phyloP scores from a whole-genome alignment of 1,284 basidiomycete species.

The Meira miltonrushii region DNA sequence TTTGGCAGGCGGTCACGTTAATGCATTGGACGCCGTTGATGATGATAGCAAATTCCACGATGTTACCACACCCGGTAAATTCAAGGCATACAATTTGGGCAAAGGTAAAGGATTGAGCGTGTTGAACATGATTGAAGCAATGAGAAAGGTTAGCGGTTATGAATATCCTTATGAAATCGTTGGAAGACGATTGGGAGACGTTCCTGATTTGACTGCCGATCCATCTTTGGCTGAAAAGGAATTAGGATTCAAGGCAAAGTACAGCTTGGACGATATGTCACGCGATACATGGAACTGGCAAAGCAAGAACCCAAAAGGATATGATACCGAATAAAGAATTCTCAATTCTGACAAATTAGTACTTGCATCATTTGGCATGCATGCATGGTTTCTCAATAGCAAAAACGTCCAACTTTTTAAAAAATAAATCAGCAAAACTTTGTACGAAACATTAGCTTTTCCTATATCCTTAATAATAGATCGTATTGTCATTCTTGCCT shows the following conservation, averaged over 20 bases:
- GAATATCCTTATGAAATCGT: conserved; percentile 72
- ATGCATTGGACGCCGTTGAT: conserved; percentile 80
- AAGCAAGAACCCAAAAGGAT: conserved; percentile 54
- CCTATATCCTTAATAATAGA: no score
- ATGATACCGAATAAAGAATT: conserved; percentile 17
- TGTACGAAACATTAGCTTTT: no score
- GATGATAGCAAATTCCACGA: conserved; percentile 54
- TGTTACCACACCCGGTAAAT: conserved; percentile 57
- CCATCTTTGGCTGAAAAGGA: conserved; percentile 86
- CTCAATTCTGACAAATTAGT: no score
- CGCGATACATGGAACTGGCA: conserved; percentile 52
- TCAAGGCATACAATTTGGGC: conserved; percentile 93
- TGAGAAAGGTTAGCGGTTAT: conserved; percentile 87
- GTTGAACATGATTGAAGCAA: conserved; percentile 88
- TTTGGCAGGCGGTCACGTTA: conserved; percentile 84
- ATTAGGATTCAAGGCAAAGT: conserved; percentile 81
- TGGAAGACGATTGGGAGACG: conserved; percentile 81
- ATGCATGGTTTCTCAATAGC: no score
- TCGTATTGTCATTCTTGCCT: no score
- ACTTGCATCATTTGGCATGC: no score
- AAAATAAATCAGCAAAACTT: no score
- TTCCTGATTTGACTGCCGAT: conserved; percentile 93
- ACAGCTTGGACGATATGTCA: conserved; percentile 43
- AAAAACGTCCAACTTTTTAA: no score
- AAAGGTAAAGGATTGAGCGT: conserved; percentile 89